Evolutionary conservation across 2,329 filamentous ascomycete genomes (phyloP).

Genomic region (Truncatella angustata): DNA sequence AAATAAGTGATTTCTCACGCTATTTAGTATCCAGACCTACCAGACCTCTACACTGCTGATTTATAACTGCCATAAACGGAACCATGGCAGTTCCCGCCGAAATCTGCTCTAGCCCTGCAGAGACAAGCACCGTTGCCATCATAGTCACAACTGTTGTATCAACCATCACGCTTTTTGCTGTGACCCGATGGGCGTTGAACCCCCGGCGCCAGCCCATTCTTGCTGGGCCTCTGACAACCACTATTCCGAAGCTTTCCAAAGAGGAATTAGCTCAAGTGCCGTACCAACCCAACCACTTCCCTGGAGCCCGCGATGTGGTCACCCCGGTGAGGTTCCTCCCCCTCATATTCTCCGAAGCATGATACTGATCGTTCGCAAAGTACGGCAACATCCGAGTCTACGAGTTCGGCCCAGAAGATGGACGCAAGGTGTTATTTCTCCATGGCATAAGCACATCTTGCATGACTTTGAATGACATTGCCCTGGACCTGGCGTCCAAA

Average conservation of each 20-base stretch:
- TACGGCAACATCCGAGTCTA: conserved; percentile 78
- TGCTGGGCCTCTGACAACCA: conserved; percentile 42
- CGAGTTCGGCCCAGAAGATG: conserved; percentile 75
- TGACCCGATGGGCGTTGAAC: conserved; percentile 36
- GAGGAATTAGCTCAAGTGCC: conserved; percentile 36
- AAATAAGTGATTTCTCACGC: too few relatives aligned
- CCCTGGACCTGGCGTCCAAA: conserved; percentile 62
- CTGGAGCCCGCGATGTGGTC: conserved; percentile 69
- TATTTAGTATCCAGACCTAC: too few relatives aligned
- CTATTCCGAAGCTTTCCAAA: conserved; percentile 32
- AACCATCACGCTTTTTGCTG: conserved; percentile 37
- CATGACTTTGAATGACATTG: conserved; percentile 67
- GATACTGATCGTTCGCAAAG: conserved; percentile 21
- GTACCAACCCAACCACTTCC: conserved; percentile 68
- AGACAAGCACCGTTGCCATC: conserved; percentile 28
- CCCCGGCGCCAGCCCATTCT: conserved; percentile 38
- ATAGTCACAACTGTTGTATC: conserved; percentile 40
- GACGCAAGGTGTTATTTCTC: conserved; percentile 72
- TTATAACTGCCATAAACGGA: too few relatives aligned
- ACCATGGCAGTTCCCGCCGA: conserved; percentile 22
- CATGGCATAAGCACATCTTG: conserved; percentile 85
- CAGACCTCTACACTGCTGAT: too few relatives aligned
- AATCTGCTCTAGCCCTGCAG: conserved; percentile 20
- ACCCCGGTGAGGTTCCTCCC: conserved; percentile 49
- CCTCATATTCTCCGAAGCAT: background rate